Evolutionary conservation across 2,329 filamentous ascomycete genomes (phyloP), one percentile per base, ranked within the genome.

Genomic region (Mariannaea sp.): DNA sequence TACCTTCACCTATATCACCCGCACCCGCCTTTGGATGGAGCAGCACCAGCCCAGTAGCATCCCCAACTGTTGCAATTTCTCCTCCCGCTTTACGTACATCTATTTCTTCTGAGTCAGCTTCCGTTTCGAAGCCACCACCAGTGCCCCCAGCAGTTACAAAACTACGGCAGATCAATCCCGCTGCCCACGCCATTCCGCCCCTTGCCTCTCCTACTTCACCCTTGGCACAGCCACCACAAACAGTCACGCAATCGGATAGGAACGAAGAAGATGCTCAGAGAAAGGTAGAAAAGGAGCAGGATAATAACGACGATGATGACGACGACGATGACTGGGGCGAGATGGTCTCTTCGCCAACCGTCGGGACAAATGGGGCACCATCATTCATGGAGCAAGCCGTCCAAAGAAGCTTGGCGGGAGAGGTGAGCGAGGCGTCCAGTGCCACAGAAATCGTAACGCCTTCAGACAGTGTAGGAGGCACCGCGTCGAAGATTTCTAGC

Each of bases 271-370:
- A 26, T 35, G 8, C 39, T 19, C 20, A n/a, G 22, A 16, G 38
- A 20, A 29, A 42, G 12, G 17, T 46, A 20, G 35, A 44, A 19
- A 42, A 19, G 22, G 9, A 44, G 27, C 12, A 6, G 20, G 30
- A 39, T 40, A n/a, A n/a, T n/a, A n/a, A n/a, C n/a, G n/a, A n/a
- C n/a, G n/a, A n/a, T n/a, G 64, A 62, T 1, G 66, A 77, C 1
- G 77, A 81, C 5, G 80, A 82, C 2, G 80, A 83, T 38, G 81
- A 84, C 30, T 85, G 82, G 82, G 82, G 82, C 2, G 82, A 85
- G 55, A 85, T 85, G 82, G 73, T 85, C 27, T 67, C 70, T 3
- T 72, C 70, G 4, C 67, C 71, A 2, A 58, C 65, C 2, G 49
- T 26, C 2, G 49, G 52, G 32, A 47, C 55, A 29, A 61, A 65